Evolutionary conservation across 805 yeast genomes (phyloP), one percentile per base, ranked within the genome.

Genomic region (Wickerhamiella spandovensis): DNA sequence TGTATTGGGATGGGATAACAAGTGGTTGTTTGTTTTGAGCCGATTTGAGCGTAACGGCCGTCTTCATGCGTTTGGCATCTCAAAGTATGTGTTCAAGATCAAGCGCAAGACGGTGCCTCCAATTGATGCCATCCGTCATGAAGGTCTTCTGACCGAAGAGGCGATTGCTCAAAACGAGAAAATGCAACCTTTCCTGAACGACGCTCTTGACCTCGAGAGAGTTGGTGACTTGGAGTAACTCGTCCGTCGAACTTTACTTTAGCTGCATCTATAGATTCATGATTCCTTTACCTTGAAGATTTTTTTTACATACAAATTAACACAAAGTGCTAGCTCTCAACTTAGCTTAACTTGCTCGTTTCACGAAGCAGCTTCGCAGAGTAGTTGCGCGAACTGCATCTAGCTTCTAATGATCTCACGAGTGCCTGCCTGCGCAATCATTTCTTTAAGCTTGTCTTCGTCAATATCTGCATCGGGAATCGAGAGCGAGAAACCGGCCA

Each of bases 1-100:
- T 38, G 73, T 89, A 18, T 62, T 84, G 5, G 82, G 90, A 7
- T 88, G 95, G 95, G 92, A 85, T 66, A 71, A 76, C 32, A 89
- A 88, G 64, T 87, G 96, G 95, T 58, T 89, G 13, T 88, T 79
- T 61, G 74, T 85, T 12, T 55, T 83, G 22, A 76, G 83, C 42
- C 73, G 77, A 58, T 86, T 87, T 60, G 68, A 72, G 42, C 58
- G 63, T 10, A 57, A 60, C 15, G 51, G 59, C 46, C 51, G 56
- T 20, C 63, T 66, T 6, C 74, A 79, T 58, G 79, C 87, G 0
- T 67, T 79, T 20, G 78, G 82, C 1, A 62, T 87, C 23, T 82
- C 95, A 9, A 86, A 82, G 64, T 82, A 87, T 57, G 95, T 89
- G 2, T 74, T 88, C 61, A 89, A 88, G 67, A 72, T 77, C 54